Percentiles rank a stretch among this genome's conserved stretches.
These are phyloP conservation scores for Massarina eburnea DNA, from an alignment of 2,329 filamentous ascomycete genomes.

Conservation along the genomic window DNA sequence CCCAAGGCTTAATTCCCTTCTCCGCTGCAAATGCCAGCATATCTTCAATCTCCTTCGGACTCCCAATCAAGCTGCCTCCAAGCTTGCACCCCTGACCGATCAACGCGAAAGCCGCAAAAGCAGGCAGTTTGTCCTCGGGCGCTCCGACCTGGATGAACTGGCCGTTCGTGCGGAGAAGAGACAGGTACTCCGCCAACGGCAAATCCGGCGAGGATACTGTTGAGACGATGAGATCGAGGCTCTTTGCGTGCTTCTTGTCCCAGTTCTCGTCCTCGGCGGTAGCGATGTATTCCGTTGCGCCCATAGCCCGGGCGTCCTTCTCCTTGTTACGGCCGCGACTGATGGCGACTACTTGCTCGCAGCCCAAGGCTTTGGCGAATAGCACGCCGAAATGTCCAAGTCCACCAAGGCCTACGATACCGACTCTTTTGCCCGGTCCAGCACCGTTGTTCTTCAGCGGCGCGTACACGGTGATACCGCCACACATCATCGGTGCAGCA, in stretches of 20 bases:
- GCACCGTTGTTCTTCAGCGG: conserved; percentile 68
- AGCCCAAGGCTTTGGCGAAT: conserved; percentile 71
- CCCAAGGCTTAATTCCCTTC: conserved; percentile 61
- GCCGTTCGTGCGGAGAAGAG: conserved; percentile 61
- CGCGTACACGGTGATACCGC: conserved; percentile 72
- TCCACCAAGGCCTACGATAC: conserved; percentile 72
- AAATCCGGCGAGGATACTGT: conserved; percentile 62
- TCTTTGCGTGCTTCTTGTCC: conserved; percentile 60
- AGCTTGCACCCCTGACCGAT: conserved; percentile 57
- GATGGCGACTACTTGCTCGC: conserved; percentile 66
- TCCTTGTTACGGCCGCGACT: conserved; percentile 62
- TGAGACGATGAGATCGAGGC: conserved; percentile 61
- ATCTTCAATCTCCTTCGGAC: conserved; percentile 60
- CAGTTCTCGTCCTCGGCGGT: conserved; percentile 61
- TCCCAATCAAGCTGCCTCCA: conserved; percentile 52
- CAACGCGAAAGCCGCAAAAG: conserved; percentile 59
- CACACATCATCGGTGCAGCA: conserved; percentile 74
- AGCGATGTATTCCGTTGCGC: conserved; percentile 68
- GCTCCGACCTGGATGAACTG: conserved; percentile 68
- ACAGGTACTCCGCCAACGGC: conserved; percentile 64
- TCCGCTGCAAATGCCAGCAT: conserved; percentile 64
- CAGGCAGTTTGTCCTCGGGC: conserved; percentile 61
- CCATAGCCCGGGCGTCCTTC: conserved; percentile 62
- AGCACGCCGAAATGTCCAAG: conserved; percentile 73
- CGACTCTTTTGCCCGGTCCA: conserved; percentile 71